Percentiles rank a stretch among this genome's conserved stretches.
phyloP scores from a whole-genome alignment of 2,329 filamentous ascomycete species.

The Colletotrichum tamarilloi region DNA sequence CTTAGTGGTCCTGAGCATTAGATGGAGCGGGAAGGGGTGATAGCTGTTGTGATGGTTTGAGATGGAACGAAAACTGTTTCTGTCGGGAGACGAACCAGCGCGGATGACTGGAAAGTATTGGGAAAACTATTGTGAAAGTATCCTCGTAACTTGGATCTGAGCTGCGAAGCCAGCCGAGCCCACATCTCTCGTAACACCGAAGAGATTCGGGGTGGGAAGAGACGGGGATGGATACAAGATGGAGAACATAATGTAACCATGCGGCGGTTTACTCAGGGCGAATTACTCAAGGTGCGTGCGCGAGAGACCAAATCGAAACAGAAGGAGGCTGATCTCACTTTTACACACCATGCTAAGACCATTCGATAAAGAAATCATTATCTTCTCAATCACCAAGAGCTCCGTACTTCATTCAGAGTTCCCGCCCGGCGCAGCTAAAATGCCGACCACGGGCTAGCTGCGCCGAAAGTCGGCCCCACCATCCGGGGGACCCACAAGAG shows the following conservation, averaged over 20 bases:
- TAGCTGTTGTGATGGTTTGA: not conserved
- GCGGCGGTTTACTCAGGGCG: not conserved
- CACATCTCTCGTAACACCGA: not conserved
- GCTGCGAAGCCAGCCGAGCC: not conserved
- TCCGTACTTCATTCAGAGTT: not conserved
- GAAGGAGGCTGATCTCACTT: not conserved
- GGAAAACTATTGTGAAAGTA: too few species aligned
- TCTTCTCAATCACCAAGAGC: not conserved
- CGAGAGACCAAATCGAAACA: not conserved
- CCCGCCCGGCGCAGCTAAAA: not conserved
- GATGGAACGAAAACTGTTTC: too few species aligned
- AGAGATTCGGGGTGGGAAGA: not conserved
- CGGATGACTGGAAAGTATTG: too few species aligned
- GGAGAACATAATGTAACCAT: not conserved
- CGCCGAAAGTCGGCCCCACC: conserved; percentile 27
- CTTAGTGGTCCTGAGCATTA: too few species aligned
- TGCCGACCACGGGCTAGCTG: not conserved
- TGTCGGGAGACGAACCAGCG: too few species aligned
- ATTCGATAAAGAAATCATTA: not conserved
- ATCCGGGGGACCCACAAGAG: conserved; percentile 22
- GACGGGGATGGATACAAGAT: not conserved
- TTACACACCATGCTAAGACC: not conserved
- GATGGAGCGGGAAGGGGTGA: not conserved
- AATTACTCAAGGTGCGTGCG: not conserved
- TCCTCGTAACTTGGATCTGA: too few species aligned